Conservation (phyloP, 2,329 filamentous ascomycete genomes). For the Alternaria tenuissima region DNA sequence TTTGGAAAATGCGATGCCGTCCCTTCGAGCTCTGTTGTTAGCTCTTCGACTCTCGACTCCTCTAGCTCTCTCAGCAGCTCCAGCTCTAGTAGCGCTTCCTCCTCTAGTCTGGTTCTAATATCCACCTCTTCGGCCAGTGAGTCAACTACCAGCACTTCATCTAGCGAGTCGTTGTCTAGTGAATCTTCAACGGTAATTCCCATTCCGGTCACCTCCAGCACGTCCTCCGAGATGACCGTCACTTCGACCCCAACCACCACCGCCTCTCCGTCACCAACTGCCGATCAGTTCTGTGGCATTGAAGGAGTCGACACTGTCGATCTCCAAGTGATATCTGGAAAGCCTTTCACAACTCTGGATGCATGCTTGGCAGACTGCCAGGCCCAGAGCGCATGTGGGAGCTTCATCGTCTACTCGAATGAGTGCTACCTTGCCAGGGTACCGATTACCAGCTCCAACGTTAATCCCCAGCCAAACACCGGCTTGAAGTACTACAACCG, state of each 20-base stretch:
- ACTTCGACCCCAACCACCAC: neutral
- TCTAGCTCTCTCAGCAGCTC: neutral
- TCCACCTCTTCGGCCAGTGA: neutral
- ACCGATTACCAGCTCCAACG: neutral
- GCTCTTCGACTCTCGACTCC: neutral
- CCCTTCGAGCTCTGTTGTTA: neutral
- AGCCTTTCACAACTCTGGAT: neutral
- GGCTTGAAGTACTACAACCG: neutral
- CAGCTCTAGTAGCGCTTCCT: neutral
- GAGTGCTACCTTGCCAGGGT: neutral
- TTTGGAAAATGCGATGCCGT: conserved; percentile 2
- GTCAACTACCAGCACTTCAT: neutral
- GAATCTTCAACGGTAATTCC: neutral
- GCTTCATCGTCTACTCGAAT: neutral
- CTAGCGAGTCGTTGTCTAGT: neutral
- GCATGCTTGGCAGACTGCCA: neutral
- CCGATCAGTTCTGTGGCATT: neutral
- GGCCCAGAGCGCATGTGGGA: neutral
- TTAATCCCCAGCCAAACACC: accelerated
- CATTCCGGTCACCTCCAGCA: neutral
- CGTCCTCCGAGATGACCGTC: neutral
- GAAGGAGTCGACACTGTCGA: neutral
- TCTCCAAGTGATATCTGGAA: neutral
- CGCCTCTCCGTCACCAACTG: neutral
- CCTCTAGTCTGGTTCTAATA: neutral